These are phyloP conservation scores for Tulasnella sp. DNA, from an alignment of 768 basidiomycete genomes.

Conservation along the genomic window DNA sequence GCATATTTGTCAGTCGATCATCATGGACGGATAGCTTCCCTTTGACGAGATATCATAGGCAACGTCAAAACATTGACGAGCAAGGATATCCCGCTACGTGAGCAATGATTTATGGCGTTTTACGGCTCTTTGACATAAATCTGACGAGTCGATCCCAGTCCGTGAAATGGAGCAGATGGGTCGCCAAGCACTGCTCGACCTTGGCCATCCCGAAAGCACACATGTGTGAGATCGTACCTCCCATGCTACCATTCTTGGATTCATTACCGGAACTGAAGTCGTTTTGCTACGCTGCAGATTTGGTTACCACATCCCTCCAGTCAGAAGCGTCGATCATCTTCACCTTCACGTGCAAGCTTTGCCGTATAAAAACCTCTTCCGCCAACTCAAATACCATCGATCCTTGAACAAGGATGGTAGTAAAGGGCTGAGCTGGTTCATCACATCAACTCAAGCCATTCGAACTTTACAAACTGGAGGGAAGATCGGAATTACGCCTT, in stretches of 20 bases:
- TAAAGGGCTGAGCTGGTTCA: constrained; percentile 68
- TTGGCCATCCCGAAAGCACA: constrained; percentile 31
- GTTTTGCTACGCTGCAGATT: constrained; percentile 35
- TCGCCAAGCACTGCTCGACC: constrained; percentile 38
- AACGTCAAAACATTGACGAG: constrained; percentile 42
- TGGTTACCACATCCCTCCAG: constrained; percentile 77
- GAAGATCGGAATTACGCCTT: neutral
- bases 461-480: neutral
- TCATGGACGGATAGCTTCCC: neutral
- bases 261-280: constrained; percentile 13
- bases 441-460: neutral
- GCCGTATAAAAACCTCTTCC: constrained; percentile 42
- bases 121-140: constrained; percentile 24
- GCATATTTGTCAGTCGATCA: constrained; percentile 28
- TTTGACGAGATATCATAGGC: constrained; percentile 29
- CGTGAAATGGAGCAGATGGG: constrained; percentile 43
- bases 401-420: constrained; percentile 20
- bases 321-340: constrained; percentile 59
- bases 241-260: neutral
- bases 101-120: constrained; percentile 10
- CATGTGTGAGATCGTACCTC: constrained; percentile 29
- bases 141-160: constrained; percentile 28
- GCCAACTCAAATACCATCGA: constrained; percentile 41
- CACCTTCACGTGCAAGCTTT: constrained; percentile 65
- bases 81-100: constrained; percentile 43